phyloP scores from a whole-genome alignment of 352 stramenopile genomes.

The Globisporangium viniferum region DNA sequence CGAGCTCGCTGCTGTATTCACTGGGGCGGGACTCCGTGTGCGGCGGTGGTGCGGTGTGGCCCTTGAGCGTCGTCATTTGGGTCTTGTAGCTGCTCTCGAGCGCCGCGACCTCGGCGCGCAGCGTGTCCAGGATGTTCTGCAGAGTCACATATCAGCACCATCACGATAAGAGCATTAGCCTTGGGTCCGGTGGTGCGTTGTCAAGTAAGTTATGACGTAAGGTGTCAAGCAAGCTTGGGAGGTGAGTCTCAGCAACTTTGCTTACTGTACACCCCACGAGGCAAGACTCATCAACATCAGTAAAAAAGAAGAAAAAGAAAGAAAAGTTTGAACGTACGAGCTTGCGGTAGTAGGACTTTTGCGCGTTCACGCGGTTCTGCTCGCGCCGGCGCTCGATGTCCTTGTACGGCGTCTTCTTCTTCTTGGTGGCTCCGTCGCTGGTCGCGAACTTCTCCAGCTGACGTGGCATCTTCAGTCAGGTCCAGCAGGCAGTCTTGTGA shows the following conservation, averaged over 20 bases:
- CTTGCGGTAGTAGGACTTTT: slow-evolving; percentile 40
- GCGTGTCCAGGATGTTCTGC: slow-evolving; percentile 23
- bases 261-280: background rate
- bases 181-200: background rate
- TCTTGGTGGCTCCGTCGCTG: background rate
- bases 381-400: slow-evolving; percentile 30
- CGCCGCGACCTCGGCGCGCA: slow-evolving; percentile 26
- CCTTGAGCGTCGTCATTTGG: slow-evolving; percentile 20
- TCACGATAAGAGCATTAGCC: background rate
- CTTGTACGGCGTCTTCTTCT: slow-evolving; percentile 20
- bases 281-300: background rate
- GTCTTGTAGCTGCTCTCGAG: slow-evolving; percentile 25
- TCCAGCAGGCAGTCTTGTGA: background rate
- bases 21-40: background rate
- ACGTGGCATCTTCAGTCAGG: background rate
- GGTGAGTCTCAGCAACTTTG: background rate
- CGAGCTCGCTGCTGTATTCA: background rate
- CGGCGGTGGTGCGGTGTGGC: background rate
- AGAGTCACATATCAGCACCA: background rate
- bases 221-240: background rate
- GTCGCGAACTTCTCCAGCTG: background rate
- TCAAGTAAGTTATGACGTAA: background rate
- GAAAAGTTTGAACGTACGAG: slow-evolving; percentile 11
- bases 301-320: background rate
- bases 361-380: slow-evolving; percentile 35